A percentile compares a stretch with the other conserved stretches of the same genome.
Conservation (phyloP, 768 basidiomycete genomes). For the Mycena vulgaris region DNA sequence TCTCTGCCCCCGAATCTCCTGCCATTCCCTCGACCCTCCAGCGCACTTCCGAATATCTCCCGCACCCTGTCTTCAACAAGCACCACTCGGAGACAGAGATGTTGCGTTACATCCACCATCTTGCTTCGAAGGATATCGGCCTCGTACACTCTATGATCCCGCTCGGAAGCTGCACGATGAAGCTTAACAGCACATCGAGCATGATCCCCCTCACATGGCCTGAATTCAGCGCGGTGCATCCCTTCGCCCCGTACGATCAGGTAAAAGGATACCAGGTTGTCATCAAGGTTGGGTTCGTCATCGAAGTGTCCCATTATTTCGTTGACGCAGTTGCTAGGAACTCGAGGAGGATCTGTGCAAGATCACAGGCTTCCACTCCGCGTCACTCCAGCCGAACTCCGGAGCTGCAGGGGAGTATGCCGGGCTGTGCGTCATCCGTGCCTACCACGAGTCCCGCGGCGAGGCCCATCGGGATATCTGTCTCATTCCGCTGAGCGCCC, state of each 20-base stretch:
- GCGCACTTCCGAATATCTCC: slow-evolving; percentile 80
- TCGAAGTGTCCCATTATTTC: neutral
- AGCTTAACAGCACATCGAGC: slow-evolving; percentile 97
- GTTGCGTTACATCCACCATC: slow-evolving; percentile 95
- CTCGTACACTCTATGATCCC: slow-evolving; percentile 98
- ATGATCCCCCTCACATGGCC: slow-evolving; percentile 98
- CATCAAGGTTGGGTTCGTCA: slow-evolving; percentile 70
- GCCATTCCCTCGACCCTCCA: slow-evolving; percentile 69
- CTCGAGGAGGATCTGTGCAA: slow-evolving; percentile 91
- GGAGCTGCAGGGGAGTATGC: slow-evolving; percentile 98
- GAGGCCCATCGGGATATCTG: slow-evolving; percentile 92
- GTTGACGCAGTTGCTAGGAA: slow-evolving; percentile 67
- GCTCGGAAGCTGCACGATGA: slow-evolving; percentile 97
- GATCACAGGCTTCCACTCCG: slow-evolving; percentile 97
- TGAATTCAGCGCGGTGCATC: slow-evolving; percentile 92
- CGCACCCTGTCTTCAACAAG: slow-evolving; percentile 94
- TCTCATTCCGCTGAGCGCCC: slow-evolving; percentile 95
- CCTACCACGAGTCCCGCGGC: slow-evolving; percentile 92
- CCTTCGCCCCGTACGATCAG: slow-evolving; percentile 92
- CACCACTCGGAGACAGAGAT: slow-evolving; percentile 99
- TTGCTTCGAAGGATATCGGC: slow-evolving; percentile 95
- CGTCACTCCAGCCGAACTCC: slow-evolving; percentile 98
- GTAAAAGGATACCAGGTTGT: slow-evolving; percentile 89
- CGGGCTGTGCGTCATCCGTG: slow-evolving; percentile 94
- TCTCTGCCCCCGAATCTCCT: slow-evolving; percentile 60